Base-by-base conservation (phyloP, 2,329 filamentous ascomycete species). In the Xylariaceae sp. region DNA sequence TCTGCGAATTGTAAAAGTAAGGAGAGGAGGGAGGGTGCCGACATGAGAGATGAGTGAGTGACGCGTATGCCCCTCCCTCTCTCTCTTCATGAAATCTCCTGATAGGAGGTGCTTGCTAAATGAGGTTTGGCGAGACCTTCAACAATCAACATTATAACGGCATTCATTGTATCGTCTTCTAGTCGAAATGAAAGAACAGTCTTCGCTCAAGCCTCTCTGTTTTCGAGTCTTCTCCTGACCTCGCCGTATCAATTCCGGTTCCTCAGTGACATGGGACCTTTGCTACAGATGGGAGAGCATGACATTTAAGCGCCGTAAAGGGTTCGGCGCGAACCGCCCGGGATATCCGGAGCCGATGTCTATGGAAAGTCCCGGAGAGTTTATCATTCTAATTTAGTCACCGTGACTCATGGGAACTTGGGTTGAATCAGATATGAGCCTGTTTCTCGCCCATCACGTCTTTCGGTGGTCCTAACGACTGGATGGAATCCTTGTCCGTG, bases 71-170 rank as follows among this genome's bases (percentile, higher is more conserved):
- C 30, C 39, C 45, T 54, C 2, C 34, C 50, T 37, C 49, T 56
- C 10, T 30, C 23, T 50, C 15, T 53, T 30, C 13, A 10, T 56
- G 35, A 51, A 53, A 53, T 58, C 59, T 59, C 53, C 41, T 44
- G 61, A 58, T 58, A 61, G 62, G 62, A 61, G 62, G 59, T 59
- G 51, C 59, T 55, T 60, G 18, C 48, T 52, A 52, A 23, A 45
- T 37, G 18, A 17, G 44, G 56, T 52, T 60, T 44, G 49, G 37
- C 47, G 10, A 52, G 44, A 50, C 49, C 41, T 10, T 8, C 13
- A 35, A 55, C 52, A 53, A 37, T 13, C 3, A 41, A 45, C 52
- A 30, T 5, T 41, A 48, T 30, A 60, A 62, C 48, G 59, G 57
- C n/a, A 61, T 59, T 23, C 44, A 57, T 53, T 47, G 59, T 58